These are phyloP conservation scores for Xylariaceae sp. DNA, from an alignment of 2,329 filamentous ascomycete genomes.

Conservation along the genomic window DNA sequence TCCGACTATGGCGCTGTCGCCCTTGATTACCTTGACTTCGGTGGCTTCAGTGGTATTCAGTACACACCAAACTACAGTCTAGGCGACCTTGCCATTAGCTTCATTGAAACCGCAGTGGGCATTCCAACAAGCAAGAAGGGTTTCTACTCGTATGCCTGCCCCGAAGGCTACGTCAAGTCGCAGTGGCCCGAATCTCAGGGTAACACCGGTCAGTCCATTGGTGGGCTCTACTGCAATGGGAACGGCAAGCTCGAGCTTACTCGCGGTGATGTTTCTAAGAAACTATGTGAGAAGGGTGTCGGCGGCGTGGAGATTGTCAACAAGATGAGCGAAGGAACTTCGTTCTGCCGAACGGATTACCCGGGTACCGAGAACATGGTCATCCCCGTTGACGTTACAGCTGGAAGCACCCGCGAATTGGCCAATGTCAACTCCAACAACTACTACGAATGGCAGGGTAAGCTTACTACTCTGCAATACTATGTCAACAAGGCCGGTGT, in stretches of 20 bases:
- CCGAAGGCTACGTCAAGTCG: constrained; percentile 84
- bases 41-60: constrained; percentile 80
- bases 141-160: constrained; percentile 93
- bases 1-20: constrained; percentile 73
- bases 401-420: constrained; percentile 58
- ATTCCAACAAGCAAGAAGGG: constrained; percentile 53
- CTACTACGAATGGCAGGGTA: constrained; percentile 76
- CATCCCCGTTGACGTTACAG: constrained; percentile 62
- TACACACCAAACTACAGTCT: constrained; percentile 48
- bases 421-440: constrained; percentile 68
- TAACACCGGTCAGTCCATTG: constrained; percentile 74
- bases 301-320: constrained; percentile 72
- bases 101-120: constrained; percentile 59
- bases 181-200: constrained; percentile 84
- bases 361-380: constrained; percentile 88
- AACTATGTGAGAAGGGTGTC: constrained; percentile 70
- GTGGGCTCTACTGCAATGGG: constrained; percentile 76
- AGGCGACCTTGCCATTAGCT: constrained; percentile 49
- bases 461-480: constrained; percentile 84
- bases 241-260: constrained; percentile 74
- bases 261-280: constrained; percentile 54
- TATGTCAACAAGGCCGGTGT: constrained; percentile 87
- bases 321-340: constrained; percentile 60
- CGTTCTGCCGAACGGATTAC: constrained; percentile 93
- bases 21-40: constrained; percentile 63